Evolutionary conservation across 106 monocot species (phyloP).

Genomic region (Dendrobium officinale): DNA sequence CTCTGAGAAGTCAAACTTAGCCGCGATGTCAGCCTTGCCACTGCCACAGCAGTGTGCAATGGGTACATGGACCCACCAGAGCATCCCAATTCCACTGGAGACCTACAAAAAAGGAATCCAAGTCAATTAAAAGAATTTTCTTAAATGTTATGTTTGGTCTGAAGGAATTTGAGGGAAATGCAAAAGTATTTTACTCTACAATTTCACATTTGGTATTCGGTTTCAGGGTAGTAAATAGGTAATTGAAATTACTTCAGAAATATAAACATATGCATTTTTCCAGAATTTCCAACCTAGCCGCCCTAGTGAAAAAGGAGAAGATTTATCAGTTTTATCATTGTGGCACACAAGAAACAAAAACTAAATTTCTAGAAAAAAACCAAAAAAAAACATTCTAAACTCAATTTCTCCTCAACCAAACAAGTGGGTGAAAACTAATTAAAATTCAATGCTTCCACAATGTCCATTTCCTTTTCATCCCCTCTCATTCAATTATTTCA

Average conservation of each 20-base stretch:
- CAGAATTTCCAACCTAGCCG: background rate
- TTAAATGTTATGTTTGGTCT: background rate
- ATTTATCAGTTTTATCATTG: too few species aligned
- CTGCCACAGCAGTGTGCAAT: constrained; percentile 55
- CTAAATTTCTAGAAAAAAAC: too few species aligned
- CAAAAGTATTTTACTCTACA: background rate
- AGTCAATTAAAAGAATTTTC: background rate
- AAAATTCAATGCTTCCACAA: too few species aligned
- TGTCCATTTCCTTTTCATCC: too few species aligned
- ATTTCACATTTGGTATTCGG: background rate
- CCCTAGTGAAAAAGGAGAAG: too few species aligned
- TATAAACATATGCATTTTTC: background rate
- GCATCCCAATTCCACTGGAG: constrained; percentile 43
- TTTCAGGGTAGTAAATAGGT: background rate
- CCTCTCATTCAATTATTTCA: too few species aligned
- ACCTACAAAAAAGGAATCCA: constrained; percentile 16
- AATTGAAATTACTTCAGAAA: background rate
- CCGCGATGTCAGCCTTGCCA: constrained; percentile 53
- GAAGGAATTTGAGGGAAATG: background rate
- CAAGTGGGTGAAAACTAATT: too few species aligned
- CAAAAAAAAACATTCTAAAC: too few species aligned
- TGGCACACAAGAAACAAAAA: too few species aligned
- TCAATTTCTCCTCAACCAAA: too few species aligned
- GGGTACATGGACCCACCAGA: constrained; percentile 35
- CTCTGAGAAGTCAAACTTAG: constrained; percentile 40